A percentile compares a stretch with the other conserved stretches of the same genome.
These are phyloP conservation scores for Colletotrichum sp. DNA, from an alignment of 2,329 filamentous ascomycete species.

Conservation along the genomic window DNA sequence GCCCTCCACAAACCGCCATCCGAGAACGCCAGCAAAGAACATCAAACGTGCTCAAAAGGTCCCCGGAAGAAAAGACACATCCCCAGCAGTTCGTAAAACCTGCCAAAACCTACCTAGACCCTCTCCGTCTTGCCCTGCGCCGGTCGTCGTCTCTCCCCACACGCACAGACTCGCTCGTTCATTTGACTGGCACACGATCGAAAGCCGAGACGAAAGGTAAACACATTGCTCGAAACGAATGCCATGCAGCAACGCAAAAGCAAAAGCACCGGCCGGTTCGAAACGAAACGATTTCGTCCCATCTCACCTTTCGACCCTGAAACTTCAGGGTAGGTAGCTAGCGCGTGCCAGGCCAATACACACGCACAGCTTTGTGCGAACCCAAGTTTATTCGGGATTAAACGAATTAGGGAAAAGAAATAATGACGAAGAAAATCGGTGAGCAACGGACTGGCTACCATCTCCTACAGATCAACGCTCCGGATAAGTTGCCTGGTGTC, in stretches of 20 bases:
- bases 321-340: not conserved
- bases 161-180: not conserved
- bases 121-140: not conserved
- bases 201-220: not conserved
- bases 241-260: not conserved
- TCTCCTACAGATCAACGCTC: not conserved
- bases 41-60: not conserved
- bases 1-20: not conserved
- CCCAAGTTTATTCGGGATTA: not conserved
- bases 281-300: not conserved
- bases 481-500: not conserved
- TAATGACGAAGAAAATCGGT: not conserved
- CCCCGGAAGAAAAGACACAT: not conserved
- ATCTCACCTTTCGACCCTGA: not conserved
- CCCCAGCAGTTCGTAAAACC: not conserved
- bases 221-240: not conserved
- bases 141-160: not conserved
- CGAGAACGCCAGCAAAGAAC: not conserved
- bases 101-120: not conserved
- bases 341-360: not conserved
- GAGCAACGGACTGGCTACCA: not conserved
- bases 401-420: not conserved
- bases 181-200: not conserved
- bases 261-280: not conserved
- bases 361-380: not conserved